Evolutionary conservation across 352 stramenopile species (phyloP).

Genomic region (Phytopythium boreale): DNA sequence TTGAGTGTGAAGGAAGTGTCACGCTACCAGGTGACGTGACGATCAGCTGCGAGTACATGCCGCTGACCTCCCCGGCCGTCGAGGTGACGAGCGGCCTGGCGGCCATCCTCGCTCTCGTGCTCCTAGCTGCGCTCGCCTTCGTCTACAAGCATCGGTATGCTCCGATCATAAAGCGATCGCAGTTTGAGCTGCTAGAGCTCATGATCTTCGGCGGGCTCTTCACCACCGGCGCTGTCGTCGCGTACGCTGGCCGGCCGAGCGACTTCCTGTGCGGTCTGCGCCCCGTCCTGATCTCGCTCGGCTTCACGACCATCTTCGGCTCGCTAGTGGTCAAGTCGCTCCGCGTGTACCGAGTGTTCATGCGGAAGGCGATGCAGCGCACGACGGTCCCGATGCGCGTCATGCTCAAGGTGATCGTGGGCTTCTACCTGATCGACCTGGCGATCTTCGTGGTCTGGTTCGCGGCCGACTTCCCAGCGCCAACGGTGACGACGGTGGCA

Average conservation of each 20-base stretch:
- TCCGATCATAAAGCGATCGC: slow-evolving; percentile 26
- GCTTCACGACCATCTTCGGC: slow-evolving; percentile 31
- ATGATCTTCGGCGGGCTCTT: slow-evolving; percentile 27
- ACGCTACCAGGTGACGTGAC: slow-evolving; percentile 15
- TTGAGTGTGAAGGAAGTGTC: slow-evolving; percentile 32
- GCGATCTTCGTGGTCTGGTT: slow-evolving; percentile 32
- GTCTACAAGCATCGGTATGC: slow-evolving; percentile 15
- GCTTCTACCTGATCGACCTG: slow-evolving; percentile 19
- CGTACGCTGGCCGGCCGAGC: slow-evolving; percentile 16
- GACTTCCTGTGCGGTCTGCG: slow-evolving; percentile 14
- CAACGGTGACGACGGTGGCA: slow-evolving; percentile 12
- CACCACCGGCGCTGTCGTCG: slow-evolving; percentile 12
- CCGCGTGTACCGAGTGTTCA: slow-evolving; percentile 43
- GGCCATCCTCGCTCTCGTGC: slow-evolving; percentile 11
- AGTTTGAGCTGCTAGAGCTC: slow-evolving; percentile 23
- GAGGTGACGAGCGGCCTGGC: slow-evolving; percentile 5
- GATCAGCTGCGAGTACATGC: slow-evolving; percentile 22
- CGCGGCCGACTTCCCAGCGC: slow-evolving; percentile 27
- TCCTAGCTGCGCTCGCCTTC: slow-evolving; percentile 11
- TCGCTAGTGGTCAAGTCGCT: slow-evolving; percentile 31
- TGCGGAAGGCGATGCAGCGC: slow-evolving; percentile 24
- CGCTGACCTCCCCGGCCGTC: slow-evolving; percentile 14
- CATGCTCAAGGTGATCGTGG: slow-evolving; percentile 18
- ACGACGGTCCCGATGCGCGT: slow-evolving; percentile 11
- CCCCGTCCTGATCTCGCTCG: slow-evolving; percentile 18